These are phyloP conservation scores for Neurospora sp. DNA, from an alignment of 495 filamentous ascomycete species.

Conservation along the genomic window DNA sequence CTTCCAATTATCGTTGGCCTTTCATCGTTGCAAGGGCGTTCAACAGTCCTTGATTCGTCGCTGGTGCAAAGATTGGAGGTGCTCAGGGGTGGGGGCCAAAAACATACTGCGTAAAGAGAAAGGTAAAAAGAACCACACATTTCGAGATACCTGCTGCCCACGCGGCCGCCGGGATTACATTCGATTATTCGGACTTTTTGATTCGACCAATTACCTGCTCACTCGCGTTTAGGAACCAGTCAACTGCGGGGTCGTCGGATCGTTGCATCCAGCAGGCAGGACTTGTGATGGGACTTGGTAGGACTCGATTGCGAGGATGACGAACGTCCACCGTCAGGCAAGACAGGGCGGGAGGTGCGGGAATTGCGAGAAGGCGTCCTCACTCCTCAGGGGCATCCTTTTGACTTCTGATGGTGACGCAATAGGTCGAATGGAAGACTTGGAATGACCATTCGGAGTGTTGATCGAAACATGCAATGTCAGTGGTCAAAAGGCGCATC, in stretches of 20 bases:
- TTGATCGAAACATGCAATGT: background rate
- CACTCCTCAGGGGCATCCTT: background rate
- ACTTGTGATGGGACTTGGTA: background rate
- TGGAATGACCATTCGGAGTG: background rate
- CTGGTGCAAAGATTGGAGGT: background rate
- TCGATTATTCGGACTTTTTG: background rate
- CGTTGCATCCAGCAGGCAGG: background rate
- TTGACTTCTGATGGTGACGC: background rate
- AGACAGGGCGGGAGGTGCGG: background rate
- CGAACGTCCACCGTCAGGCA: background rate
- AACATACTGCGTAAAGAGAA: background rate
- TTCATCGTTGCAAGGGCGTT: background rate
- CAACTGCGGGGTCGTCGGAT: background rate
- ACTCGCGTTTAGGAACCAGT: background rate
- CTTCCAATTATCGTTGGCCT: background rate
- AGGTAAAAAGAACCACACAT: background rate
- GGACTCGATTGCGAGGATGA: background rate
- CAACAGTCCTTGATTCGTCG: background rate
- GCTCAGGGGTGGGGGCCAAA: background rate
- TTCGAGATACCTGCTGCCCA: background rate
- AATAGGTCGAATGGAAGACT: background rate
- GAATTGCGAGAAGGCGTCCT: background rate
- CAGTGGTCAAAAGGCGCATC: background rate
- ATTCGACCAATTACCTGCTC: background rate
- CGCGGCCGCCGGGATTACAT: background rate